Evolutionary conservation across 2,329 filamentous ascomycete genomes (phyloP), one percentile per base, ranked within the genome.

Genomic region (Huntiella decipiens): DNA sequence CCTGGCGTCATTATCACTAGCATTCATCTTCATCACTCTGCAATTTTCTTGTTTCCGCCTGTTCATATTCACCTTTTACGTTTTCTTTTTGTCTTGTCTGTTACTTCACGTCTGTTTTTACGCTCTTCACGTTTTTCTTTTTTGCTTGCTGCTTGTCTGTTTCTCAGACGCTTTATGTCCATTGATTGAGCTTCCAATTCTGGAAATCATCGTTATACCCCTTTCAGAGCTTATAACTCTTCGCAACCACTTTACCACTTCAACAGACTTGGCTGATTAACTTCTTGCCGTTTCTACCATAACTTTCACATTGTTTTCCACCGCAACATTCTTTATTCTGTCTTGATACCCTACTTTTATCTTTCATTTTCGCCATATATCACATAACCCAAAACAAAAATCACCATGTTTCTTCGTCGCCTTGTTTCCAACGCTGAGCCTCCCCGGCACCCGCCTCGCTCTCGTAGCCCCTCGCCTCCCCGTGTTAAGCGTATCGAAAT

Each of bases 401-500:
- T n/a, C 32, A 45, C 33, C 13, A 49, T 49, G 47, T 49, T 49
- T 16, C 38, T 49, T n/a, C 38, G 43, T 11, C 47, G 47, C 15
- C 33, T 49, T 13, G 12, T 49, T 16, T 43, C 47, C n/a, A 39
- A 45, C 22, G 39, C 43, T 28, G 47, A 45, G 43, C 47, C 38
- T n/a, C 22, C 47, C 17, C 47, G 39, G 12, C 47, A 49, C 19
- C 47, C 47, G 16, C 47, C 47, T 10, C 47, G 47, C 33, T 49
- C 47, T 33, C 47, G 47, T 15, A 41, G 43, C 4, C 47, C 47
- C 6, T 49, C 47, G 17, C 47, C 47, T 19, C 42, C 43, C 16
- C 47, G 47, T 8, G 47, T 49, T 13, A 49, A 49, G 35, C 47
- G 47, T 7, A 49, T 49, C 22, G 47, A 49, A 22, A 49, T 49